Evolutionary conservation across 2,329 filamentous ascomycete species (phyloP), one percentile per base, ranked within the genome.

Genomic region (Aspergillus pseudoterreus): DNA sequence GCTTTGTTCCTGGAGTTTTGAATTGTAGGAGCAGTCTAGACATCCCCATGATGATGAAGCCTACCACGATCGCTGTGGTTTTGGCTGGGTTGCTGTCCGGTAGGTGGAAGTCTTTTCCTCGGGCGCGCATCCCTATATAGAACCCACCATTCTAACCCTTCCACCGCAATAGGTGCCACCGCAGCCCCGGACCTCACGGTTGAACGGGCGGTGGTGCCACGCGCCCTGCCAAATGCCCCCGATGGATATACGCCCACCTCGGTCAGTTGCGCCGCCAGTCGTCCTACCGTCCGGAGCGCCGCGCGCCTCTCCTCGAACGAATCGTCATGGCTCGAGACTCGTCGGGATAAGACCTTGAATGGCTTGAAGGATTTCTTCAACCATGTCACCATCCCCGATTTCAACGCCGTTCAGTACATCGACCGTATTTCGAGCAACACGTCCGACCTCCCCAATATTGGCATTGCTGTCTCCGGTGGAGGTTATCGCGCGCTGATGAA

Each of bases 401-500:
- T 96, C 55, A 85, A 96, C 70, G 86, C 84, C n/a, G 77, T 76
- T 1, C 67, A 73, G 1, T 97, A 94, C 67, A 83, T 97, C 61
- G 78, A 85, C 49, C 73, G 72, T 1, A 69, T 82, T 53, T 71
- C 72, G 24, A 72, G 74, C 54, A 86, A 87, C 68, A 74, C 74
- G 0, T 78, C 78, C 14, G 75, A 77, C 2, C 61, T 87, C 19
- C 85, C 85, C 0, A 88, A 86, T 60, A 84, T 95, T 55, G 90
- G 79, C 14, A 82, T 95, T 57, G 88, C 90, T 9, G 77, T 88
- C 41, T 94, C 89, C 0, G 91, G 91, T 9, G 91, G 91, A 67
- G 91, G 91, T 36, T 95, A 94, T 69, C 81, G 91, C 56, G 90
- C 91, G n/a, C 77, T 95, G 75, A 77, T 92, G 75, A 92, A 88